Conservation (phyloP, 768 basidiomycete genomes). For the Cubamyces lactineus region DNA sequence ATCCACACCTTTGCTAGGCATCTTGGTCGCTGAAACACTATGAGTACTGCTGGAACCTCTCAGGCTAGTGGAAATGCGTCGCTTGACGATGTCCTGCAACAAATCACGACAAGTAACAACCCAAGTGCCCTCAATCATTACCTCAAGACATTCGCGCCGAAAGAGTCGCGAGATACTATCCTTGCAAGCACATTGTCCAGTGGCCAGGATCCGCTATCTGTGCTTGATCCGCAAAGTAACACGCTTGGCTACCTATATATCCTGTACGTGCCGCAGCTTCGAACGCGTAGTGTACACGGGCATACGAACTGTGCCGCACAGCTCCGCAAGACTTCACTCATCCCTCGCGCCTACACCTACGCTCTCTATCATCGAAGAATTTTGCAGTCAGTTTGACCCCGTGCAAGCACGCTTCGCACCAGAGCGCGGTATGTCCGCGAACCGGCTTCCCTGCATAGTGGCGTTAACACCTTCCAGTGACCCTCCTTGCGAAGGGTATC, state of each 20-base stretch:
- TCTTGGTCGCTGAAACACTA: not conserved
- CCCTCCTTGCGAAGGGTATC: constrained; percentile 67
- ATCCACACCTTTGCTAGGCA: not conserved
- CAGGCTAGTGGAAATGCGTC: constrained; percentile 8
- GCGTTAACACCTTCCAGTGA: constrained; percentile 47
- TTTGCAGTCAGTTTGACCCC: constrained; percentile 65
- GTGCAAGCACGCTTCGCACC: constrained; percentile 68
- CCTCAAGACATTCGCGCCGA: constrained; percentile 44
- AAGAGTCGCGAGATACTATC: constrained; percentile 60
- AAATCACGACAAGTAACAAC: constrained; percentile 12
- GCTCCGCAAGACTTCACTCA: constrained; percentile 60
- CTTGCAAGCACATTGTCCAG: constrained; percentile 55
- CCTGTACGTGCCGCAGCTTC: constrained; percentile 51
- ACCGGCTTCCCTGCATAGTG: constrained; percentile 5
- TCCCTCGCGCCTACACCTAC: constrained; percentile 44
- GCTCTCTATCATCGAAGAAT: constrained; percentile 49
- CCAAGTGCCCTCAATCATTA: constrained; percentile 12
- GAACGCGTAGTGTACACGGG: not conserved
- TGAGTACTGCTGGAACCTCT: constrained; percentile 10
- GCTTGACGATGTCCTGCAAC: constrained; percentile 16
- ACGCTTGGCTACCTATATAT: constrained; percentile 74
- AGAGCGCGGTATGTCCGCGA: constrained; percentile 55
- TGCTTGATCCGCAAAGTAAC: constrained; percentile 58
- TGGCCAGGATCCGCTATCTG: constrained; percentile 70
- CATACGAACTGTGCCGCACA: constrained; percentile 32